Percentiles rank a stretch among this genome's conserved stretches.
These are phyloP conservation scores for Chaetoscypha palmicola DNA, from an alignment of 2,329 filamentous ascomycete genomes.

Conservation along the genomic window DNA sequence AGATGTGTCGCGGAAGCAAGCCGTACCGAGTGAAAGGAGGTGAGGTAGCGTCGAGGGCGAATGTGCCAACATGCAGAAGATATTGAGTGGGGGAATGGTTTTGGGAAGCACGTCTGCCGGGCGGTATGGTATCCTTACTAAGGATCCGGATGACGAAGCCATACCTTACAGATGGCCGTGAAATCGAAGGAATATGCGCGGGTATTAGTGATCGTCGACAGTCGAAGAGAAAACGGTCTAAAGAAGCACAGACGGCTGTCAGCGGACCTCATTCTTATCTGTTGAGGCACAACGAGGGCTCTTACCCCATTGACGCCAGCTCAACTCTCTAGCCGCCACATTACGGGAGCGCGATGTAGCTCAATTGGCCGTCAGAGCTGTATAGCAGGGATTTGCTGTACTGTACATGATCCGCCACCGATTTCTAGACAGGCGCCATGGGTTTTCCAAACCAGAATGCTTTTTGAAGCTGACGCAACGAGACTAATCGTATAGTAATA, in stretches of 20 bases:
- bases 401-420: constrained; percentile 1
- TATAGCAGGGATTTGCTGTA: constrained; percentile 2
- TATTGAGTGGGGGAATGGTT: constrained; percentile 20
- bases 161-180: constrained; percentile 9
- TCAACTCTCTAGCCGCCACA: not conserved
- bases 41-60: constrained; percentile 23
- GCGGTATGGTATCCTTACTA: constrained; percentile 18
- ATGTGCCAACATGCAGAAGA: constrained; percentile 21
- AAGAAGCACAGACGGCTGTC: constrained; percentile 2
- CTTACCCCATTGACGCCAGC: not conserved
- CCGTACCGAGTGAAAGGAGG: constrained; percentile 20
- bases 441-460: not conserved
- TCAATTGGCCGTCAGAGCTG: constrained; percentile 1
- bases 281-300: constrained; percentile 1
- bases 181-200: not conserved
- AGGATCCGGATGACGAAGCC: constrained; percentile 7
- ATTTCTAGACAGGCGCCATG: not conserved
- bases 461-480: not conserved
- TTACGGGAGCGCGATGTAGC: not conserved
- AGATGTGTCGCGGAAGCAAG: constrained; percentile 21
- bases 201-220: not conserved
- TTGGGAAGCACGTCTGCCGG: constrained; percentile 17
- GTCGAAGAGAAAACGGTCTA: not conserved
- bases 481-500: not conserved
- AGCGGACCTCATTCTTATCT: constrained; percentile 3